These are phyloP conservation scores for Balansia obtecta DNA, from an alignment of 2,329 filamentous ascomycete genomes.

Conservation along the genomic window DNA sequence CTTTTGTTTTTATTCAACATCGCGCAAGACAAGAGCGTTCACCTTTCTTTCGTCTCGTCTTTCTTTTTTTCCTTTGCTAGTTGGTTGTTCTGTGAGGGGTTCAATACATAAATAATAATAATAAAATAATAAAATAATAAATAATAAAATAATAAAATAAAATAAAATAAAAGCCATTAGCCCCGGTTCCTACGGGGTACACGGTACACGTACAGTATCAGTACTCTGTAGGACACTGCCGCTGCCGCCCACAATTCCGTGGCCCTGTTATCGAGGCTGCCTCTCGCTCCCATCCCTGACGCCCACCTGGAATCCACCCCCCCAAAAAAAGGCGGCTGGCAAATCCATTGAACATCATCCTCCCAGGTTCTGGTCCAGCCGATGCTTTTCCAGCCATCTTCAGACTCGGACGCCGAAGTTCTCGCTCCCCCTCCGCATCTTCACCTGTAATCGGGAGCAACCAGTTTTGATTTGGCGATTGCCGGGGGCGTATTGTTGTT, in stretches of 20 bases:
- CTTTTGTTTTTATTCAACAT: not conserved
- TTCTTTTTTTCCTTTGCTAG: too few species aligned
- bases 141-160: too few species aligned
- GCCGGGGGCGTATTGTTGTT: not conserved
- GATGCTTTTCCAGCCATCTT: constrained; percentile 34
- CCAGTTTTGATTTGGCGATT: constrained; percentile 1
- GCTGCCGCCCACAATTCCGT: not conserved
- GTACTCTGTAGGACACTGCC: not conserved
- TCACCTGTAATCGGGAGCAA: constrained; percentile 12
- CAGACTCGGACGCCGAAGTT: constrained; percentile 22
- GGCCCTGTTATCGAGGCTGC: not conserved
- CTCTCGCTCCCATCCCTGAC: constrained; percentile 6
- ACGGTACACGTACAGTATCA: too few species aligned
- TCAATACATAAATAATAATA: too few species aligned
- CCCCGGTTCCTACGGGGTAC: too few species aligned
- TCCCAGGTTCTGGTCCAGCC: constrained; percentile 18
- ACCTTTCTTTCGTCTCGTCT: not conserved
- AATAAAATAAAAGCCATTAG: too few species aligned
- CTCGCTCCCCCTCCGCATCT: constrained; percentile 16
- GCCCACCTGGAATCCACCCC: constrained; percentile 7
- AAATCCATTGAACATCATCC: constrained; percentile 16
- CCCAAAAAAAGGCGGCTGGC: constrained; percentile 24
- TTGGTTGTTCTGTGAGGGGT: too few species aligned
- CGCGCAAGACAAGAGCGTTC: not conserved
- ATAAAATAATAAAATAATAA: too few species aligned